A percentile compares a stretch with the other conserved stretches of the same genome.
Conservation (phyloP, 495 filamentous ascomycete genomes). For the Podospora anserina region DNA sequence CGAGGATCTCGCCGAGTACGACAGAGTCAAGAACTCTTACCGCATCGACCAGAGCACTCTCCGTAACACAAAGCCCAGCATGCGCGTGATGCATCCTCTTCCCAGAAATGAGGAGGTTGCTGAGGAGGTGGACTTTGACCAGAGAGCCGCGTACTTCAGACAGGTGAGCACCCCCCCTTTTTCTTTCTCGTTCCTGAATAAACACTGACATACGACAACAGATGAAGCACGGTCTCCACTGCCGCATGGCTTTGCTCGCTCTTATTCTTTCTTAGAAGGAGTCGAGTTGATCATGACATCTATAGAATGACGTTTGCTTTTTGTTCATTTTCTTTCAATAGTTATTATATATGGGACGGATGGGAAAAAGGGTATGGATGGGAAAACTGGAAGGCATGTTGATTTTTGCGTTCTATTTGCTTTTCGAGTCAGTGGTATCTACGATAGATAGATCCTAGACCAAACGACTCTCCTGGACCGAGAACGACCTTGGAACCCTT, state of each 20-base stretch:
- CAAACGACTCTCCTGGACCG: neutral
- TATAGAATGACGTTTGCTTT: conserved; percentile 7
- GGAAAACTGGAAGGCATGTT: conserved; percentile 1
- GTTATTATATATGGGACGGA: conserved; percentile 13
- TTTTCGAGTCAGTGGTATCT: neutral
- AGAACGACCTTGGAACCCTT: neutral
- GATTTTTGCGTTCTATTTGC: conserved; percentile 3
- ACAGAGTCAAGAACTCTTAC: conserved; percentile 80
- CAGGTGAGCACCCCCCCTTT: conserved; percentile 64
- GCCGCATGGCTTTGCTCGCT: conserved; percentile 93
- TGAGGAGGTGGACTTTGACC: conserved; percentile 96
- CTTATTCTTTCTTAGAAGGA: conserved; percentile 68
- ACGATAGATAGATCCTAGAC: neutral
- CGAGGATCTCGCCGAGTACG: conserved; percentile 70
- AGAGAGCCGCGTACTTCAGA: conserved; percentile 95
- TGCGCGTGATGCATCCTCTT: conserved; percentile 93
- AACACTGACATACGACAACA: conserved; percentile 49
- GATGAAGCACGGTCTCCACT: conserved; percentile 98
- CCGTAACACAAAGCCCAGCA: conserved; percentile 83
- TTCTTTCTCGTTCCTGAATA: conserved; percentile 4
- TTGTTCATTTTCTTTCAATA: conserved; percentile 4
- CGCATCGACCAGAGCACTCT: conserved; percentile 87
- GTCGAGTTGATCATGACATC: conserved; percentile 19
- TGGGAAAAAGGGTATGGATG: conserved; percentile 10
- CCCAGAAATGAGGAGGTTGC: conserved; percentile 88